These are phyloP conservation scores for Geotrichum citri-aurantii DNA, from an alignment of 1,139 yeast genomes.

Conservation along the genomic window DNA sequence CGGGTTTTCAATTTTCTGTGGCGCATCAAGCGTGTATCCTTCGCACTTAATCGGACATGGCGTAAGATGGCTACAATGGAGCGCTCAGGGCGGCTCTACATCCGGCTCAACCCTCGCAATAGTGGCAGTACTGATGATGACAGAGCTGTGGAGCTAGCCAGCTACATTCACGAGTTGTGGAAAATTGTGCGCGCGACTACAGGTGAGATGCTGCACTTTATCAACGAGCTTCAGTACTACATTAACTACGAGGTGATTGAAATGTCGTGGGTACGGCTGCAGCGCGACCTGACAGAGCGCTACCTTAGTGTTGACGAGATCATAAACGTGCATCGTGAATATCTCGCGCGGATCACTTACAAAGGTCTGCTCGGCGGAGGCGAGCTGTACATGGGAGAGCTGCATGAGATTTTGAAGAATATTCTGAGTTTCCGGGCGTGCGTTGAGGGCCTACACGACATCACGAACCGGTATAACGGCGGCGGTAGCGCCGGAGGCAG, in stretches of 20 bases:
- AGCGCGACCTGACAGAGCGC: constrained; percentile 23
- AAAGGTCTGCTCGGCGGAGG: constrained; percentile 38
- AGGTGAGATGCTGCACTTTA: constrained; percentile 37
- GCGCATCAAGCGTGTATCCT: constrained; percentile 62
- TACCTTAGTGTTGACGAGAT: constrained; percentile 36
- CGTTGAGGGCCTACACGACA: constrained; percentile 27
- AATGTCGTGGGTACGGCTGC: constrained; percentile 37
- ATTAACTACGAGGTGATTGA: constrained; percentile 39
- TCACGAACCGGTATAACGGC: constrained; percentile 17
- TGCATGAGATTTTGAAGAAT: constrained; percentile 35
- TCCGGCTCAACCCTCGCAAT: background rate
- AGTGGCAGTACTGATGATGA: constrained; percentile 1
- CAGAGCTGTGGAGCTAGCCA: constrained; percentile 1
- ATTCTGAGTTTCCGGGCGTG: constrained; percentile 28
- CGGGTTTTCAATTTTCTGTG: constrained; percentile 82
- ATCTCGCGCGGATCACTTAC: constrained; percentile 33
- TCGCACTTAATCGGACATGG: constrained; percentile 49
- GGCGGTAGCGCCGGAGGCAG: constrained; percentile 8
- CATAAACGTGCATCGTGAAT: constrained; percentile 33
- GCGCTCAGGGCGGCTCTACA: constrained; percentile 8
- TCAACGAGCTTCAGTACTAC: constrained; percentile 38
- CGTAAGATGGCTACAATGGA: constrained; percentile 31
- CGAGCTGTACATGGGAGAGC: constrained; percentile 29
- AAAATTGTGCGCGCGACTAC: constrained; percentile 29
- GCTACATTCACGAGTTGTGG: constrained; percentile 26